These are phyloP conservation scores for Saccharomyces mikatae DNA, from an alignment of 805 yeast species.

Conservation along the genomic window DNA sequence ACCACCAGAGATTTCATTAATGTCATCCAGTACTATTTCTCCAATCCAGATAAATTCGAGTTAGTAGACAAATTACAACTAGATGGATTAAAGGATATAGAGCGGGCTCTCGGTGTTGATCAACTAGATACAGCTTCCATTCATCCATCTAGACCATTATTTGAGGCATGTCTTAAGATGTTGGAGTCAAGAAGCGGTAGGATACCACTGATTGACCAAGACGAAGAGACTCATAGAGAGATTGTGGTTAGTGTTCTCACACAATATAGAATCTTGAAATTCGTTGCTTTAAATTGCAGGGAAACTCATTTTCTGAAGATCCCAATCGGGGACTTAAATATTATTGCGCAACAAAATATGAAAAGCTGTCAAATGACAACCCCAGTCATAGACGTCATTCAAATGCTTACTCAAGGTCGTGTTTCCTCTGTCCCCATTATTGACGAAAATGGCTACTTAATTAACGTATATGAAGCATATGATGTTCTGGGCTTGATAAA, in stretches of 20 bases:
- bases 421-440: conserved; percentile 91
- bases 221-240: conserved; percentile 85
- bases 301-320: conserved; percentile 78
- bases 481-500: conserved; percentile 88
- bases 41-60: conserved; percentile 80
- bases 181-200: conserved; percentile 81
- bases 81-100: conserved; percentile 80
- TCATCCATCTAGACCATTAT: conserved; percentile 82
- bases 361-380: conserved; percentile 81
- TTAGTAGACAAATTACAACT: conserved; percentile 77
- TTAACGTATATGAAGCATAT: conserved; percentile 92
- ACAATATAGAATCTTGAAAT: conserved; percentile 90
- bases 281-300: conserved; percentile 91
- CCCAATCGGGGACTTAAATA: conserved; percentile 61
- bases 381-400: conserved; percentile 90
- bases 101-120: conserved; percentile 75
- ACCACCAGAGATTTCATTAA: conserved; percentile 90
- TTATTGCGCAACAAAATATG: conserved; percentile 51
- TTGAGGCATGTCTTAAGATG: conserved; percentile 92
- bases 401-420: conserved; percentile 64
- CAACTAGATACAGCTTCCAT: conserved; percentile 81
- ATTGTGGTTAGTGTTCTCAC: conserved; percentile 92
- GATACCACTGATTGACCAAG: conserved; percentile 89
- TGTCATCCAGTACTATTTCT: conserved; percentile 89
- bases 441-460: conserved; percentile 55